phyloP scores from a whole-genome alignment of 2,329 filamentous ascomycete species.

The Periconia sp. region DNA sequence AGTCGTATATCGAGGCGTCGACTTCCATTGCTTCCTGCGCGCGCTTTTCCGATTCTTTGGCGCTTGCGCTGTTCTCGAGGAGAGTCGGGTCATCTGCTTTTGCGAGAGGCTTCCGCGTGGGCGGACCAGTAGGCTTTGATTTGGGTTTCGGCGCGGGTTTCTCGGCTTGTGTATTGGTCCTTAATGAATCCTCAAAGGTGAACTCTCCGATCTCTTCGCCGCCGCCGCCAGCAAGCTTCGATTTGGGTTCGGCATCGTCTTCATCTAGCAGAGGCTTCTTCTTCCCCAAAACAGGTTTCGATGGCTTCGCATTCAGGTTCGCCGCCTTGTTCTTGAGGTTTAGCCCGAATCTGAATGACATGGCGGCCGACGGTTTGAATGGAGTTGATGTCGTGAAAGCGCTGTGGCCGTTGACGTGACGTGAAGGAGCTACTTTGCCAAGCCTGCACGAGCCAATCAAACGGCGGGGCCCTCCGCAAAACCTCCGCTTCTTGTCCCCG shows the following conservation, averaged over 20 bases:
- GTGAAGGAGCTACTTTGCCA: conserved; percentile 17
- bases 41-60: conserved; percentile 64
- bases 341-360: conserved; percentile 58
- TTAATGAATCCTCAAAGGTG: conserved; percentile 55
- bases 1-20: conserved; percentile 80
- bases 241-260: conserved; percentile 53
- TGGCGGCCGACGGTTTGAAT: conserved; percentile 16
- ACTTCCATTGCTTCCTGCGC: conserved; percentile 65
- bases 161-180: conserved; percentile 22
- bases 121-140: conserved; percentile 34
- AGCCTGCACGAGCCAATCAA: conserved; percentile 29
- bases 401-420: conserved; percentile 1
- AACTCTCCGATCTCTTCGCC: conserved; percentile 59
- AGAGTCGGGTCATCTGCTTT: conserved; percentile 38
- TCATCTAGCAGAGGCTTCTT: conserved; percentile 52
- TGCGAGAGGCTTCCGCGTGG: conserved; percentile 40
- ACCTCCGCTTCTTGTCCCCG: conserved; percentile 18
- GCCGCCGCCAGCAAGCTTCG: conserved; percentile 42
- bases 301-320: conserved; percentile 16
- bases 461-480: conserved; percentile 23
- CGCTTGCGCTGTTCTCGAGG: conserved; percentile 67
- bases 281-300: conserved; percentile 29
- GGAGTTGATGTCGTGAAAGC: background rate
- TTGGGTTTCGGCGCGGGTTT: conserved; percentile 29
- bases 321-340: conserved; percentile 60